Evolutionary conservation across 1,139 yeast species (phyloP).

Genomic region (Schizosaccharomyces versatilis): DNA sequence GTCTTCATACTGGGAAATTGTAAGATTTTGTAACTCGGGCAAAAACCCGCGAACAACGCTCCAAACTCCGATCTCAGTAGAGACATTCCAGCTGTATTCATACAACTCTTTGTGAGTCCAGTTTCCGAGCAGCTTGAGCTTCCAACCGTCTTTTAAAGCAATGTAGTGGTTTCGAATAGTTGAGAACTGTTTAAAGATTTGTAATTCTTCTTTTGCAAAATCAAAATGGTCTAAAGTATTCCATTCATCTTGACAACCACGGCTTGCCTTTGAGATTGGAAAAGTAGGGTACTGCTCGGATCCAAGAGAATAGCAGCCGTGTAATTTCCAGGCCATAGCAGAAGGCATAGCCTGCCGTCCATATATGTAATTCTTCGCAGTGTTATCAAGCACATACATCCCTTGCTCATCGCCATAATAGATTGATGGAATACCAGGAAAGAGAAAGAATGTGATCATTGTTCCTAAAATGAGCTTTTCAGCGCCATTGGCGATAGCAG

Average conservation of each 20-base stretch:
- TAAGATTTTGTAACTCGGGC: background rate
- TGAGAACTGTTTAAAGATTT: slow-evolving; percentile 3
- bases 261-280: slow-evolving; percentile 4
- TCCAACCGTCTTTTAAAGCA: slow-evolving; percentile 7
- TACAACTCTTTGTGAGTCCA: slow-evolving; percentile 5
- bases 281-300: slow-evolving; percentile 6
- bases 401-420: slow-evolving; percentile 12
- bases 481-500: slow-evolving; percentile 7
- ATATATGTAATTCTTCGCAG: slow-evolving; percentile 9
- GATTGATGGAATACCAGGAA: slow-evolving; percentile 9
- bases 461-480: slow-evolving; percentile 6
- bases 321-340: slow-evolving; percentile 9
- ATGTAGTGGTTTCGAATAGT: slow-evolving; percentile 6
- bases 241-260: slow-evolving; percentile 7
- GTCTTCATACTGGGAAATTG: background rate
- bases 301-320: slow-evolving; percentile 7
- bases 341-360: slow-evolving; percentile 10
- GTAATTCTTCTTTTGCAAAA: slow-evolving; percentile 4
- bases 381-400: slow-evolving; percentile 8
- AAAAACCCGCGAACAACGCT: slow-evolving; percentile 4
- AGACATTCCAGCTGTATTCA: slow-evolving; percentile 3
- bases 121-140: slow-evolving; percentile 4
- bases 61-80: slow-evolving; percentile 5
- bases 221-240: slow-evolving; percentile 10
- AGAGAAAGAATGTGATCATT: slow-evolving; percentile 7